A percentile compares a stretch with the other conserved stretches of the same genome.
phyloP scores from a whole-genome alignment of 2,329 filamentous ascomycete genomes.

The Magnaporthiopsis incrustans region DNA sequence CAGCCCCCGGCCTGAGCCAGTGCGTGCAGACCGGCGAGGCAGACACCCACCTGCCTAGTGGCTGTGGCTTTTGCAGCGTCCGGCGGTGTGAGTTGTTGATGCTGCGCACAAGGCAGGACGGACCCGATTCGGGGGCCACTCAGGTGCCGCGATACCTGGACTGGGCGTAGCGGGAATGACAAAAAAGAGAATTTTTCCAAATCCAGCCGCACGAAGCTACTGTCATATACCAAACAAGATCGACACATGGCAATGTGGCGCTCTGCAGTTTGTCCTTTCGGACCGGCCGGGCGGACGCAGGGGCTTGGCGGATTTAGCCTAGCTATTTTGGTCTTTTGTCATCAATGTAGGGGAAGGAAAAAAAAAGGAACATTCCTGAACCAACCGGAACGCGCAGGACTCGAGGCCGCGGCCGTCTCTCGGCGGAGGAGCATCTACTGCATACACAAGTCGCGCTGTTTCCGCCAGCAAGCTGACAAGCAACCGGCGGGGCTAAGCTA shows the following conservation, averaged over 20 bases:
- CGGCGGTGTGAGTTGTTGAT: not conserved
- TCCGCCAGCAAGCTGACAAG: not conserved
- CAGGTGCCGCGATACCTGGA: not conserved
- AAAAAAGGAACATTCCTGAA: too few species aligned
- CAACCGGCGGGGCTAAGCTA: not conserved
- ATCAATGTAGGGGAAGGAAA: too few species aligned
- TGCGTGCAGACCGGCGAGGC: too few species aligned
- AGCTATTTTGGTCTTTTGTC: too few species aligned
- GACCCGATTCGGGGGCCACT: not conserved
- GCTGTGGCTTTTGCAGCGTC: not conserved
- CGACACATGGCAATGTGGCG: not conserved
- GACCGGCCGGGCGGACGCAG: not conserved
- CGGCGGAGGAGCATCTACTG: not conserved
- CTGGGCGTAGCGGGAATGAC: too few species aligned
- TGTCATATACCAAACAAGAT: not conserved
- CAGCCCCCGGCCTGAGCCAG: too few species aligned
- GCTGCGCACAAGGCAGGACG: not conserved
- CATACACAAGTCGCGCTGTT: not conserved
- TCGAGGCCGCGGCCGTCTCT: not conserved
- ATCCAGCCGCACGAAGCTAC: not conserved
- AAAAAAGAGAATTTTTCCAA: too few species aligned
- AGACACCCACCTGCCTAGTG: too few species aligned
- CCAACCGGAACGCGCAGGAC: not conserved
- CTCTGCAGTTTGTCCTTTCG: not conserved
- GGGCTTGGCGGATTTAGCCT: too few species aligned